Base-by-base conservation (phyloP, 2,329 filamentous ascomycete species). In the Fusarium foetens region DNA sequence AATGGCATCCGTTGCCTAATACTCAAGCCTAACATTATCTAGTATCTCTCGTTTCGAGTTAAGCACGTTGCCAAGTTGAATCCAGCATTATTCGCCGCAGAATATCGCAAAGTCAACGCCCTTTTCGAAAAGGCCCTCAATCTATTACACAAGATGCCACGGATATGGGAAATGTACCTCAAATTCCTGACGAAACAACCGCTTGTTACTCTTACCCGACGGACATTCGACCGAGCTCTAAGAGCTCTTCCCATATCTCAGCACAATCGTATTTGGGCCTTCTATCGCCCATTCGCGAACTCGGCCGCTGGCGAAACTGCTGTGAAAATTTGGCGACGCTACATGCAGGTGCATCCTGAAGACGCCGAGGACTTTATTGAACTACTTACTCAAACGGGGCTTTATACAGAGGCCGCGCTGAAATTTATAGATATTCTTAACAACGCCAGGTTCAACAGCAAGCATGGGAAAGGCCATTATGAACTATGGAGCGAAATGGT, bases 401-500 rank as follows among this genome's bases (percentile, higher is more conserved):
- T 94, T 72, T 98, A 96, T 81, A 97, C 94, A 3, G 95, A 98
- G 79, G 96, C 96, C 8, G 93, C 97, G 61, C 92, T 92, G 80
- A 92, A 92, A 74, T 99, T 97, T 81, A 97, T 98, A 80, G 90
- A 94, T 52, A 91, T 98, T 58, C 87, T 99, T 77, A 95, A 98
- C 84, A 95, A 98, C 76, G 89, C 93, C 6, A 91, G 91, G 39
- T 98, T 99, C 83, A 90, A 91, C 79, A 98, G 95, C 83, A 97
- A 97, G 83, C 91, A 96, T 74, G 93, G 93, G 66, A 98, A 97
- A 82, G 95, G 96, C 1, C 94, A 95, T 70, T 99, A 97, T 80
- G 94, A 99, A 81, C 87, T 99, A 53, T 99, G 96, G 96, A 96
- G 91, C 71, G 96, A 99, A 80, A 97, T 99, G 94, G 91, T 98